These are phyloP conservation scores for Trypanosoma conorhini DNA, from an alignment of 208 protist genomes.

Conservation along the genomic window DNA sequence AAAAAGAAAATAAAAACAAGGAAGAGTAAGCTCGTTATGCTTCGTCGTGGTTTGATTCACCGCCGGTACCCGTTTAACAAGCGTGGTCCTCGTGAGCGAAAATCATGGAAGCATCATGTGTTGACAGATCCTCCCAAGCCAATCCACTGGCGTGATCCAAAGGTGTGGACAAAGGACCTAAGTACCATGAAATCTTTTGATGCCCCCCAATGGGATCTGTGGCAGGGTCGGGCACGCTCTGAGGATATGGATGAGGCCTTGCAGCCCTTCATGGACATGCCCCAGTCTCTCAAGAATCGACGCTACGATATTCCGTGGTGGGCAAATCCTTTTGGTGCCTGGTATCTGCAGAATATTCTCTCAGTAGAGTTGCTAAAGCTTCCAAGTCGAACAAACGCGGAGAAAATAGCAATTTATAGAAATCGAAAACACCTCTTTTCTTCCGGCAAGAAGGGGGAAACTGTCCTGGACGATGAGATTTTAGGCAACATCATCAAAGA, in stretches of 20 bases:
- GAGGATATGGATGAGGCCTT: slow-evolving; percentile 92
- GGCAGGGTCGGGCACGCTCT: slow-evolving; percentile 83
- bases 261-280: slow-evolving; percentile 95
- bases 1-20: slow-evolving; percentile 7
- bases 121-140: slow-evolving; percentile 89
- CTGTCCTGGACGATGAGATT: slow-evolving; percentile 79
- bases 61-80: slow-evolving; percentile 90
- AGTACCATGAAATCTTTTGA: slow-evolving; percentile 92
- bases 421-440: slow-evolving; percentile 47
- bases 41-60: slow-evolving; percentile 54
- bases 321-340: slow-evolving; percentile 93
- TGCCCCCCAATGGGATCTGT: slow-evolving; percentile 91
- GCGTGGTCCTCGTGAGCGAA: slow-evolving; percentile 82
- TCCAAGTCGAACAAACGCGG: slow-evolving; percentile 82
- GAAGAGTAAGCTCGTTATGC: slow-evolving; percentile 32
- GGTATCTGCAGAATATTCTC: slow-evolving; percentile 93
- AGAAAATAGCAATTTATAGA: slow-evolving; percentile 91
- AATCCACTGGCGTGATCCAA: slow-evolving; percentile 89
- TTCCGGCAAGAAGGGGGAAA: slow-evolving; percentile 50
- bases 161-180: slow-evolving; percentile 91
- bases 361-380: slow-evolving; percentile 90
- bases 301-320: slow-evolving; percentile 94
- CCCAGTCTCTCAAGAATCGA: slow-evolving; percentile 90
- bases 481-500: slow-evolving; percentile 85
- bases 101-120: slow-evolving; percentile 92